Evolutionary conservation across 129 eudicot genomes (phyloP).

Genomic region (Pittosporum tobira): DNA sequence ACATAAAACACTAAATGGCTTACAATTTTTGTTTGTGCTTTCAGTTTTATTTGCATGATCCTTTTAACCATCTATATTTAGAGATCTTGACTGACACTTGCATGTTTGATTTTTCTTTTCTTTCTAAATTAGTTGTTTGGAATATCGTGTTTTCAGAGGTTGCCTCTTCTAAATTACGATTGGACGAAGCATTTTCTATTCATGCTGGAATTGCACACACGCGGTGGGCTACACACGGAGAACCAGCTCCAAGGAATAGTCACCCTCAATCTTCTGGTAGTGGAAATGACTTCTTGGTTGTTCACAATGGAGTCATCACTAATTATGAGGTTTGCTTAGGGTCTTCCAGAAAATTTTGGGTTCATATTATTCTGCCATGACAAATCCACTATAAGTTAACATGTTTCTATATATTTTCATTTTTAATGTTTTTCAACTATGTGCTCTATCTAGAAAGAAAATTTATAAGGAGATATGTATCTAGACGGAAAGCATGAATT

Average conservation of each 20-base stretch:
- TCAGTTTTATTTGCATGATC: too few species aligned
- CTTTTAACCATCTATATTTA: too few species aligned
- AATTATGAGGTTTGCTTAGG: slow-evolving; percentile 66
- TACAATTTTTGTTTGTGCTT: too few species aligned
- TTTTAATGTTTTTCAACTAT: neutral
- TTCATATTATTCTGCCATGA: neutral
- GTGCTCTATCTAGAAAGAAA: neutral
- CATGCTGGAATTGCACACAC: slow-evolving; percentile 99
- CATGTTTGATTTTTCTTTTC: too few species aligned
- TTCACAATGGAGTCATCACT: slow-evolving; percentile 92
- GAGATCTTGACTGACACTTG: too few species aligned
- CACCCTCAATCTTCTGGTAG: slow-evolving; percentile 93
- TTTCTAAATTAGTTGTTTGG: slow-evolving; percentile 9
- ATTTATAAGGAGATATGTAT: neutral
- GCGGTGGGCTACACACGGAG: slow-evolving; percentile 99
- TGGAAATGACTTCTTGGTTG: slow-evolving; percentile 87
- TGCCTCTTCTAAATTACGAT: slow-evolving; percentile 53
- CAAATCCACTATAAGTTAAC: neutral
- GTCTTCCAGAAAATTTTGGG: neutral
- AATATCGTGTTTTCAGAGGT: slow-evolving; percentile 47
- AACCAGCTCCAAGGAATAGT: slow-evolving; percentile 92
- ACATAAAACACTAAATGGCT: too few species aligned
- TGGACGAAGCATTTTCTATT: slow-evolving; percentile 71
- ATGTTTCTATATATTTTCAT: neutral
- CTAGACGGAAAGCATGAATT: too few species aligned